Evolutionary conservation across 108 stramenopile genomes (phyloP).

Genomic region (Discostella stelligeroides): DNA sequence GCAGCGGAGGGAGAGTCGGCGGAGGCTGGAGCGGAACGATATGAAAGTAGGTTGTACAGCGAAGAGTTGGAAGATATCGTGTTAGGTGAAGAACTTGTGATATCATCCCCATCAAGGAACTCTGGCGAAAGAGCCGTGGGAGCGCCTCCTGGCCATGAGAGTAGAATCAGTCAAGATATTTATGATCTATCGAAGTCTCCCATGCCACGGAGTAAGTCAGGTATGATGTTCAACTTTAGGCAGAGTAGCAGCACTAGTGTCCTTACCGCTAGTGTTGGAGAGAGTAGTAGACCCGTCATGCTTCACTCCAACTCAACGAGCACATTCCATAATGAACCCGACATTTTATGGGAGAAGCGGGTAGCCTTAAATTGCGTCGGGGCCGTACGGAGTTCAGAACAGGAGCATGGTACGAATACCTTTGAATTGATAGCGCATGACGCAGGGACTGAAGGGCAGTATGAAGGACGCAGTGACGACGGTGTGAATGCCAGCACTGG

Average conservation of each 20-base stretch:
- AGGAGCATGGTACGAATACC: slow-evolving; percentile 62
- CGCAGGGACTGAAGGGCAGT: background rate
- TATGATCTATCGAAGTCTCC: slow-evolving; percentile 60
- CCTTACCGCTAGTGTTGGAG: background rate
- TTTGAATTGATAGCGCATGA: slow-evolving; percentile 62
- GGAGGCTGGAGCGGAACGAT: slow-evolving; percentile 72
- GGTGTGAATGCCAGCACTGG: slow-evolving; percentile 13
- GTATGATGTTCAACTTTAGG: slow-evolving; percentile 26
- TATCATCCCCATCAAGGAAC: slow-evolving; percentile 8
- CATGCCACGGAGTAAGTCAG: slow-evolving; percentile 50
- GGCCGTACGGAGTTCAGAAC: slow-evolving; percentile 72
- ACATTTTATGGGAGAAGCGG: slow-evolving; percentile 75
- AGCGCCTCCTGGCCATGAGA: slow-evolving; percentile 5
- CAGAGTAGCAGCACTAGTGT: slow-evolving; percentile 3
- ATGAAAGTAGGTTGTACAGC: slow-evolving; percentile 26
- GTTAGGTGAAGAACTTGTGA: slow-evolving; percentile 9
- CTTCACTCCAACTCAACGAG: slow-evolving; percentile 30
- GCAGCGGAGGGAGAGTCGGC: slow-evolving; percentile 60
- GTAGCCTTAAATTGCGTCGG: slow-evolving; percentile 70
- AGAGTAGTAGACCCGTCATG: background rate
- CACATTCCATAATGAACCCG: slow-evolving; percentile 42
- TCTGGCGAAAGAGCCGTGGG: slow-evolving; percentile 8
- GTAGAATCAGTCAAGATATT: slow-evolving; percentile 21
- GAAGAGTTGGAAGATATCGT: slow-evolving; percentile 20
- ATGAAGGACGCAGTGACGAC: slow-evolving; percentile 31